Conservation (phyloP, 2,329 filamentous ascomycete species). For the Verticillium albo-atrum region DNA sequence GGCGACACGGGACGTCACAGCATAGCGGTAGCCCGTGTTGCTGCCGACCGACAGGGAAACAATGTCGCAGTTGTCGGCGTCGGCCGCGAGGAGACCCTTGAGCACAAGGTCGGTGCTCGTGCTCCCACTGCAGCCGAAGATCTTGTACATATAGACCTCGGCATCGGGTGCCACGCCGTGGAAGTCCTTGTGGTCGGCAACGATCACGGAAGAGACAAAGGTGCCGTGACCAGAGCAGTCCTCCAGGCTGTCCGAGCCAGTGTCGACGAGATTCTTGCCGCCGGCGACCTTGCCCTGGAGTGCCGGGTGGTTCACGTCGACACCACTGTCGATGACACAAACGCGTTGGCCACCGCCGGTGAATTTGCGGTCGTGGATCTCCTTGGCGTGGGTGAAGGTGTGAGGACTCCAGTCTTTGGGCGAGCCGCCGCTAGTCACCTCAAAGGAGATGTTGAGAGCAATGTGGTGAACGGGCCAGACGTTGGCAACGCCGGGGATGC, state of each 20-base stretch:
- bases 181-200: constrained; percentile 6
- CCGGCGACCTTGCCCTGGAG: constrained; percentile 12
- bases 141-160: constrained; percentile 18
- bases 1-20: constrained; percentile 4
- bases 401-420: constrained; percentile 15
- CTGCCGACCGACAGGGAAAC: constrained; percentile 13
- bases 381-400: constrained; percentile 8
- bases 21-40: constrained; percentile 11
- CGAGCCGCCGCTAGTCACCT: background rate
- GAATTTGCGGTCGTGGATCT: constrained; percentile 13
- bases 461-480: constrained; percentile 8
- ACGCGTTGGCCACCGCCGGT: constrained; percentile 14
- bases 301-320: constrained; percentile 11
- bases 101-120: constrained; percentile 15
- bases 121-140: constrained; percentile 14
- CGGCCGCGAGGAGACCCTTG: constrained; percentile 15
- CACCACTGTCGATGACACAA: constrained; percentile 15
- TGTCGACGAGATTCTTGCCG: constrained; percentile 14
- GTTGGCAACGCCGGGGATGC: constrained; percentile 1
- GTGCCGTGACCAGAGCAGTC: constrained; percentile 16
- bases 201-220: constrained; percentile 12
- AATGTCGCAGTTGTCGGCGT: constrained; percentile 17
- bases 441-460: constrained; percentile 13
- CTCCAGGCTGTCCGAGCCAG: constrained; percentile 5
- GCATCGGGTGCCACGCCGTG: constrained; percentile 15